Conservation (phyloP, 1,284 basidiomycete species). For the Rugosomyces carneus region DNA sequence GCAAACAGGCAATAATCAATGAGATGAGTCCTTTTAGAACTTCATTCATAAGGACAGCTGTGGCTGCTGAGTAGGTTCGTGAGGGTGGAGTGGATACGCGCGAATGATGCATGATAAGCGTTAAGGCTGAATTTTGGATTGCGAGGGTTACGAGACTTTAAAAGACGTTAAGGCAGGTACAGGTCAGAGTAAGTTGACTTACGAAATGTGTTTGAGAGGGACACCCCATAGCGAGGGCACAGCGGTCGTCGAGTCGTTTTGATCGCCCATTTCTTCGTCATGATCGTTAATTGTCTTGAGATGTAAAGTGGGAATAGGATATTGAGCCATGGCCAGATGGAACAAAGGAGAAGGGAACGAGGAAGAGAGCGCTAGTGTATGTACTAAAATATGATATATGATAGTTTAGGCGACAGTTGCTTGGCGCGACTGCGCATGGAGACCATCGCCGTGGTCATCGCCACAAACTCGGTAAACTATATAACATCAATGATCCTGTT, state of each 20-base stretch:
- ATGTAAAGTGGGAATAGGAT: conserved; percentile 23
- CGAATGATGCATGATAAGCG: conserved; percentile 94
- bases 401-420: conserved; percentile 1
- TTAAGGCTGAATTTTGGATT: conserved; percentile 85
- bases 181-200: conserved; percentile 28
- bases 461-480: background rate
- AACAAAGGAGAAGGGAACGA: background rate
- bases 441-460: conserved; percentile 7
- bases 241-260: conserved; percentile 21
- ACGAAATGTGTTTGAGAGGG: conserved; percentile 79
- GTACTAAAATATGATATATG: background rate
- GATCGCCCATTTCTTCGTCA: conserved; percentile 42
- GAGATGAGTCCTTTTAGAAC: conserved; percentile 89
- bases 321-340: conserved; percentile 11
- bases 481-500: background rate
- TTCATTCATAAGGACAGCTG: conserved; percentile 91
- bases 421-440: conserved; percentile 11
- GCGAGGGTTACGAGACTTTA: conserved; percentile 83
- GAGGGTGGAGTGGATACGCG: conserved; percentile 77
- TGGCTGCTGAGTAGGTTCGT: conserved; percentile 81
- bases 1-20: conserved; percentile 49
- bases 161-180: background rate
- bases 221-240: conserved; percentile 61
- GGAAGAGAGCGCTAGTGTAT: background rate
- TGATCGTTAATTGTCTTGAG: conserved; percentile 29